Conservation (phyloP, 2,329 filamentous ascomycete species). For the Microsporum canis region DNA sequence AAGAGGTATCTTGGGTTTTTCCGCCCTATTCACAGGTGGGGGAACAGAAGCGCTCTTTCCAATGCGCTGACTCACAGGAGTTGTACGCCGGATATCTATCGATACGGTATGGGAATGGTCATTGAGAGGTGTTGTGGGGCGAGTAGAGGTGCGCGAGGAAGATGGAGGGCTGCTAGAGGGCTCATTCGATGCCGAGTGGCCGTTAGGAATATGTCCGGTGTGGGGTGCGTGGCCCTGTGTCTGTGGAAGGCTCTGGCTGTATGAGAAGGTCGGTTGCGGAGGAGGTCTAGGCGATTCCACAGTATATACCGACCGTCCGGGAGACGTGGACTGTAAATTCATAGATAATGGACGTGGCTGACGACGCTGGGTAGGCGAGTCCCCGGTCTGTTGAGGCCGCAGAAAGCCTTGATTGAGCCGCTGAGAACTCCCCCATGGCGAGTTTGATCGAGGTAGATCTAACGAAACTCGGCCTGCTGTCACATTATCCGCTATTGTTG, state of each 20-base stretch:
- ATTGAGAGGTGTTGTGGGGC: constrained; percentile 25
- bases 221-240: neutral
- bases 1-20: constrained; percentile 57
- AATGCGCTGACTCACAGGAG: constrained; percentile 9
- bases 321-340: constrained; percentile 32
- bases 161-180: neutral
- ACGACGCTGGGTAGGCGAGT: constrained; percentile 49
- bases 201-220: constrained; percentile 17
- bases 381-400: constrained; percentile 18
- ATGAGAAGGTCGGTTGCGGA: constrained; percentile 15
- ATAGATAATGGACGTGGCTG: constrained; percentile 42
- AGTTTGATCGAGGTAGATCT: constrained; percentile 32
- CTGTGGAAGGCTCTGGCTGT: neutral
- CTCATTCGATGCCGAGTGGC: constrained; percentile 3
- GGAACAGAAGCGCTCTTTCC: constrained; percentile 42
- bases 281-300: constrained; percentile 36
- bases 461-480: constrained; percentile 28
- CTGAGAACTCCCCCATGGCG: constrained; percentile 25
- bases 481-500: constrained; percentile 23
- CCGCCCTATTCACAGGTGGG: constrained; percentile 67
- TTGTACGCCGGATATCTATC: constrained; percentile 6
- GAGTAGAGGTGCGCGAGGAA: constrained; percentile 14
- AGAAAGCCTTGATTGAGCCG: neutral
- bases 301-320: constrained; percentile 32
- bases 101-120: constrained; percentile 40